Evolutionary conservation across 1,139 yeast species (phyloP).

Genomic region (Arxiozyma slooffiae): DNA sequence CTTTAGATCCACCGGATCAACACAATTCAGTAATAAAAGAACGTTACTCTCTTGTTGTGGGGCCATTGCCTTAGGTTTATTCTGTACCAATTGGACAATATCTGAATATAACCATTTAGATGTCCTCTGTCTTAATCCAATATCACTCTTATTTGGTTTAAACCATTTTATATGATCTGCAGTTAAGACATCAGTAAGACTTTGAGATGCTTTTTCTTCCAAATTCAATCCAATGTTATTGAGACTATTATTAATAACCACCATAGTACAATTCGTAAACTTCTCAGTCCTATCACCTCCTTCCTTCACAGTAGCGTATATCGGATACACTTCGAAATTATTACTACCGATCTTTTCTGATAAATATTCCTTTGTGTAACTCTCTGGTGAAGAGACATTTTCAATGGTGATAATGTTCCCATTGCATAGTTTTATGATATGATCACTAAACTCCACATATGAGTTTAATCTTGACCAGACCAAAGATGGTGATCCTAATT

Average conservation of each 20-base stretch:
- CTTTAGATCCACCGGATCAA: conserved; percentile 54
- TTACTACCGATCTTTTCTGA: neutral
- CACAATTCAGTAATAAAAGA: conserved; percentile 54
- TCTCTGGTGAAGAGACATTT: neutral
- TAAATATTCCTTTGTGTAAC: neutral
- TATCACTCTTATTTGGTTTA: conserved; percentile 19
- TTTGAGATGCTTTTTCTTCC: neutral
- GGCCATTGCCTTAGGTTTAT: neutral
- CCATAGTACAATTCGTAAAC: conserved; percentile 1
- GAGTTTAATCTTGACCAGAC: conserved; percentile 24
- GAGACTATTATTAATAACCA: conserved; percentile 3
- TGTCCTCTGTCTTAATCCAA: conserved; percentile 14
- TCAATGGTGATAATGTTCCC: conserved; percentile 14
- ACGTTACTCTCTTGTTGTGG: conserved; percentile 39
- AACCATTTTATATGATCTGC: conserved; percentile 10
- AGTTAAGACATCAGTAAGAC: conserved; percentile 2
- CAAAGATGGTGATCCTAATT: conserved; percentile 5
- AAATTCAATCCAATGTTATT: neutral
- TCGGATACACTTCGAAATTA: neutral
- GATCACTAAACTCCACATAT: conserved; percentile 18
- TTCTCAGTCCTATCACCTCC: neutral
- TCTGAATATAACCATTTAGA: conserved; percentile 27
- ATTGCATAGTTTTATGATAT: conserved; percentile 17
- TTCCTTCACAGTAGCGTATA: neutral
- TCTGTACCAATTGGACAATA: conserved; percentile 8